Conservation (phyloP, 192 early-diverging fungal genomes). For the Coemansia nantahalensis region DNA sequence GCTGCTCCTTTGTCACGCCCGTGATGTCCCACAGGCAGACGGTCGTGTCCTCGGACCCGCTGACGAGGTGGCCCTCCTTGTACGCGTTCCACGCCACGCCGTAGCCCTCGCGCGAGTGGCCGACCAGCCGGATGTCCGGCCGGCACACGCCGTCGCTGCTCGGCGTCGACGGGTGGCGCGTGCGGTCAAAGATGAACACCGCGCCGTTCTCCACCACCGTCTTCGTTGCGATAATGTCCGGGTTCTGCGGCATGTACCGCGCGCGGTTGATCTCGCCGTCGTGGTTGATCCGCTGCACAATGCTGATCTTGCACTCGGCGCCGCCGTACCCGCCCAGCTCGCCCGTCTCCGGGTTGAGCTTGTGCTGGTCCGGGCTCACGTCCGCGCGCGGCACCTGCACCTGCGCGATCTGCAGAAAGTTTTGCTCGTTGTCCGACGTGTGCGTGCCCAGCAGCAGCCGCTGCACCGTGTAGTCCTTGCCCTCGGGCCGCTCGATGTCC, state of each 20-base stretch:
- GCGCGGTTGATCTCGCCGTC: conserved; percentile 98
- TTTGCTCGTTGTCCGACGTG: conserved; percentile 93
- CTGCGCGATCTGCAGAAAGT: conserved; percentile 94
- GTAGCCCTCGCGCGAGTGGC: conserved; percentile 92
- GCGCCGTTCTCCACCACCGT: conserved; percentile 76
- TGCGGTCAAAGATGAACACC: conserved; percentile 96
- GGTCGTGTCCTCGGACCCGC: conserved; percentile 88
- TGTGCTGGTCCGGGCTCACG: conserved; percentile 56
- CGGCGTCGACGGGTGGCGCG: conserved; percentile 80
- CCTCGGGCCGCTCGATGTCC: conserved; percentile 86
- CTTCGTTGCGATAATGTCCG: conserved; percentile 95
- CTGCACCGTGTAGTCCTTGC: conserved; percentile 89
- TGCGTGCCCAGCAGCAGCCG: conserved; percentile 92
- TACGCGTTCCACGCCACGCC: conserved; percentile 91
- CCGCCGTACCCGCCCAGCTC: conserved; percentile 81
- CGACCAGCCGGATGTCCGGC: conserved; percentile 83
- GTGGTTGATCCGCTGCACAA: conserved; percentile 90
- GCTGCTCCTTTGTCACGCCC: conserved; percentile 70
- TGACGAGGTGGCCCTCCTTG: conserved; percentile 77
- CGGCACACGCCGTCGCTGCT: conserved; percentile 72
- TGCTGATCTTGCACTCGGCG: conserved; percentile 80
- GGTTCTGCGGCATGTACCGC: conserved; percentile 96
- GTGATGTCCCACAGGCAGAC: conserved; percentile 94
- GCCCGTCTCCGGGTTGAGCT: conserved; percentile 73
- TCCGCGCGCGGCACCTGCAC: conserved; percentile 82